These are phyloP conservation scores for Colletotrichum sp. DNA, from an alignment of 2,329 filamentous ascomycete genomes.

Conservation along the genomic window DNA sequence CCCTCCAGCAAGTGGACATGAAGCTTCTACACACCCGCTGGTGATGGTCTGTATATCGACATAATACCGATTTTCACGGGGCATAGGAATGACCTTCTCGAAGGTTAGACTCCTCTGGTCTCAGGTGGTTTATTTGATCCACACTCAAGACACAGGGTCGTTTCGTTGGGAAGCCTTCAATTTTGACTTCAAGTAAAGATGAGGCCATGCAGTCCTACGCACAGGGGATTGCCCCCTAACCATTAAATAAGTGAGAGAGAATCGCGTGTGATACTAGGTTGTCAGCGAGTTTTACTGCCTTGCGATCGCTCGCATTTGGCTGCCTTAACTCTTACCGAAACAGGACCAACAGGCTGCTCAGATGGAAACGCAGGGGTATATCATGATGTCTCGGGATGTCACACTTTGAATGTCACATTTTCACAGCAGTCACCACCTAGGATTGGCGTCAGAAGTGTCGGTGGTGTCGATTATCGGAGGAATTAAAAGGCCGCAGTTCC, in stretches of 20 bases:
- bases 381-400: neutral
- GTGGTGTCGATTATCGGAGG: neutral
- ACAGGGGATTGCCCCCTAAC: neutral
- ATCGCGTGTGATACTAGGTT: neutral
- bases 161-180: neutral
- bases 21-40: neutral
- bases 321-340: neutral
- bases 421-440: neutral
- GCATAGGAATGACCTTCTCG: neutral
- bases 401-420: too few species aligned
- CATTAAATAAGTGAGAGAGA: rapidly evolving
- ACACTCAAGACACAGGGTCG: neutral
- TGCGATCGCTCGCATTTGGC: neutral
- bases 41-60: neutral
- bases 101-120: neutral
- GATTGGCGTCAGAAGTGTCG: neutral
- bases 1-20: neutral
- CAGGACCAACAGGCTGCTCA: neutral
- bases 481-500: neutral
- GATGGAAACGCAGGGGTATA: too few species aligned
- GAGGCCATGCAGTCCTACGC: neutral
- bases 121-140: neutral
- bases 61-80: neutral
- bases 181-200: neutral
- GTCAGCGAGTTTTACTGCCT: neutral